Evolutionary conservation across 805 yeast species (phyloP), one percentile per base, ranked within the genome.

Genomic region (Lachancea kluyveri): DNA sequence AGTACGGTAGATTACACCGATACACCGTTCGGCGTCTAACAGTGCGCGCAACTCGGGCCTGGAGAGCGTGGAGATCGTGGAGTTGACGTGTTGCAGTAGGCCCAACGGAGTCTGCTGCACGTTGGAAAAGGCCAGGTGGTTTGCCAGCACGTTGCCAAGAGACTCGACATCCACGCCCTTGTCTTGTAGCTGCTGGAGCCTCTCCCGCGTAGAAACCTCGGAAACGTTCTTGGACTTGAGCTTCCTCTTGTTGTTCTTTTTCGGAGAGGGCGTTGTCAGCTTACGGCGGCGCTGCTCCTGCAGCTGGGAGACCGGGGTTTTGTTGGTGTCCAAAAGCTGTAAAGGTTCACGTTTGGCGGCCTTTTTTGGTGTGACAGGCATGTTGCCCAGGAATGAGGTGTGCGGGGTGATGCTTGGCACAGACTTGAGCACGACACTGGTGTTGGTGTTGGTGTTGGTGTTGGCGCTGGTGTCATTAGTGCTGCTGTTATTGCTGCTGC

Each of bases 71-170:
- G 72, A 62, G 4, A 79, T 72, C 6, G 61, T 63, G 1, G 71
- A 72, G 50, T 77, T 74, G 15, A 84, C 77, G n/a, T 72, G 64
- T 30, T 69, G 73, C 35, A 90, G 62, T 26, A 70, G 70, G 6
- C 82, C 69, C n/a, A 90, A 66, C 5, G 97, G 96, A 0, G 94
- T 84, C 23, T 92, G 88, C 15, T 87, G 74, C 14, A 86, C 68
- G 36, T 95, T 72, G 4, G 96, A 83, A 59, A 83, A 92, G 10
- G 97, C 96, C 37, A 90, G 65, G 55, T 85, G 92, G 52, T 92
- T 92, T 27, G 77, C 70, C 29, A 87, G 62, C 8, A 85, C 69
- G 52, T 80, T 79, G 31, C 70, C 70, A 28, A 85, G 63, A 28
- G 75, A 77, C 3, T 57, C 61, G 26, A 73, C 48, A 26, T 71